Evolutionary conservation across 208 protist species (phyloP).

Genomic region (Crithidia bombi): DNA sequence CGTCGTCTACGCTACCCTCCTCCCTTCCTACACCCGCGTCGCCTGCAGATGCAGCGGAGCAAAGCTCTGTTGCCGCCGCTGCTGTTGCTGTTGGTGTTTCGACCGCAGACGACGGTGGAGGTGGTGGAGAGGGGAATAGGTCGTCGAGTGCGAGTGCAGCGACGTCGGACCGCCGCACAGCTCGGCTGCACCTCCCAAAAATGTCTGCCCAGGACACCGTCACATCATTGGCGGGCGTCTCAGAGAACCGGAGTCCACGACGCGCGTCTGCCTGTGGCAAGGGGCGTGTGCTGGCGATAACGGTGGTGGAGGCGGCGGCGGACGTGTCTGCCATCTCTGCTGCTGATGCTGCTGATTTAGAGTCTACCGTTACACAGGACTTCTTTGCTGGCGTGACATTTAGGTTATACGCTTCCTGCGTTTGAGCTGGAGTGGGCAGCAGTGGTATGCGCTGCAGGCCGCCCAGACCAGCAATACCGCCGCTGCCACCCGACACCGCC

Average conservation of each 20-base stretch:
- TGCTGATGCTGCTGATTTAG: no score
- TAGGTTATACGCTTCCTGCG: background rate
- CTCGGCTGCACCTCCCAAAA: conserved; percentile 17
- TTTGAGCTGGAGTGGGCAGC: background rate
- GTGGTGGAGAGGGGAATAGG: conserved; percentile 41
- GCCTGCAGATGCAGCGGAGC: background rate
- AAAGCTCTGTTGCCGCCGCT: background rate
- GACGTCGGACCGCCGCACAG: conserved; percentile 35
- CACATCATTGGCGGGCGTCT: background rate
- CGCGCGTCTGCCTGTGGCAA: background rate
- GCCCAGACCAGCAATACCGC: conserved; percentile 10
- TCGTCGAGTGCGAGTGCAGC: conserved; percentile 38
- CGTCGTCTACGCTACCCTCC: background rate
- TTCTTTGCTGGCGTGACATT: background rate
- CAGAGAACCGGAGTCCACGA: conserved; percentile 9
- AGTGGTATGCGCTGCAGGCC: conserved; percentile 51
- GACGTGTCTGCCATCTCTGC: no score
- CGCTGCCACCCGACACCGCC: conserved; percentile 26
- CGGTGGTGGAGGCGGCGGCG: no score
- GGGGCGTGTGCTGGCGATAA: background rate
- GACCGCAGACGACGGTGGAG: background rate
- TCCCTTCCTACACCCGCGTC: no score
- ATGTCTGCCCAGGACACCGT: conserved; percentile 2
- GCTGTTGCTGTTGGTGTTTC: background rate
- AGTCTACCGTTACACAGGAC: no score